Evolutionary conservation across 805 yeast genomes (phyloP).

Genomic region (Ogataea paraovalis): DNA sequence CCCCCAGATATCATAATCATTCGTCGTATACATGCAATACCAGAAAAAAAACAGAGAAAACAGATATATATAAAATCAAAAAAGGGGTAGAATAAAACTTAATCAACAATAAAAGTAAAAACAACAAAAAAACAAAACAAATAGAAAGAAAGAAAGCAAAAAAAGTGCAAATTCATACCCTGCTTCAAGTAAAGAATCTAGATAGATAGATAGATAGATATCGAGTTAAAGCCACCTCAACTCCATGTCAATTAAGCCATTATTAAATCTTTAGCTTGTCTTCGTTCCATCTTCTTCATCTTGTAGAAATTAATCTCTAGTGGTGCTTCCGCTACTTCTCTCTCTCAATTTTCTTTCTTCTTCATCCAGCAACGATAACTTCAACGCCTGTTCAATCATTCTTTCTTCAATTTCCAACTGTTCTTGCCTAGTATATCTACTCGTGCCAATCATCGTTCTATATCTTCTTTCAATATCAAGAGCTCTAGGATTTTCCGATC

Average conservation of each 20-base stretch:
- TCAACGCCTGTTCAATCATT: slow-evolving; percentile 82
- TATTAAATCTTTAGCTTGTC: no score
- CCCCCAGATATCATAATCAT: neutral
- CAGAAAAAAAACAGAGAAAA: neutral
- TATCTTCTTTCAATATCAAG: slow-evolving; percentile 5
- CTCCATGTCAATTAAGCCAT: no score
- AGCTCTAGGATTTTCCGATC: slow-evolving; percentile 1
- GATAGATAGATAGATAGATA: no score
- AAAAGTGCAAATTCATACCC: no score
- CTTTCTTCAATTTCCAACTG: slow-evolving; percentile 55
- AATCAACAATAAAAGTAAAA: neutral
- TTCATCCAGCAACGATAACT: slow-evolving; percentile 68
- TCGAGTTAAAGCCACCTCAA: no score
- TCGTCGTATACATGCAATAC: slow-evolving; percentile 1
- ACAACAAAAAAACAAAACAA: neutral
- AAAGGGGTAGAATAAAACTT: neutral
- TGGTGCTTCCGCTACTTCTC: slow-evolving; percentile 3
- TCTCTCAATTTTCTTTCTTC: slow-evolving; percentile 45
- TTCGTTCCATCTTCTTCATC: no score
- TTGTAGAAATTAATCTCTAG: no score
- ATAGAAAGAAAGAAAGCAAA: no score
- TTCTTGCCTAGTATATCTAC: slow-evolving; percentile 45
- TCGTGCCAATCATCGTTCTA: slow-evolving; percentile 28
- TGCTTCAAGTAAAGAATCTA: no score
- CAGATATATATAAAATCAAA: neutral